A percentile compares a stretch with the other conserved stretches of the same genome.
Evolutionary conservation across 2,329 filamentous ascomycete species (phyloP).

Genomic region (Pyrenophora seminiperda): DNA sequence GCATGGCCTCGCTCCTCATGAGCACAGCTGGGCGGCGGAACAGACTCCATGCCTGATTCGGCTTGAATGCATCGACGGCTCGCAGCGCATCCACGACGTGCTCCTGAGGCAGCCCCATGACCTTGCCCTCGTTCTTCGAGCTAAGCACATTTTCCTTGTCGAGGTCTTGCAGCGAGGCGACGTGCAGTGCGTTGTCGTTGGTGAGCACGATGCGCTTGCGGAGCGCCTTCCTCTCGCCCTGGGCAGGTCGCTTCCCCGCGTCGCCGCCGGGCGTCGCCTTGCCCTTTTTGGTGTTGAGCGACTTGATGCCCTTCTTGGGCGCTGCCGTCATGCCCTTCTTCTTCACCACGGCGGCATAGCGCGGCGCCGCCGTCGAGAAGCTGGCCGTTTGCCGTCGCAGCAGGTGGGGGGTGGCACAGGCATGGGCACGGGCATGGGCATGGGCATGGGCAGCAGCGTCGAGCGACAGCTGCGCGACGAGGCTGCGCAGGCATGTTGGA

Average conservation of each 20-base stretch:
- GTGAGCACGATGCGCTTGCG: slow-evolving; percentile 89
- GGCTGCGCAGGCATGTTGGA: slow-evolving; percentile 39
- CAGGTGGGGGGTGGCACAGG: slow-evolving; percentile 32
- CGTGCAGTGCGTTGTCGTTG: slow-evolving; percentile 88
- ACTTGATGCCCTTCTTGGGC: slow-evolving; percentile 46
- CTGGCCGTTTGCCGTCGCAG: slow-evolving; percentile 33
- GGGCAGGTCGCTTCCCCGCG: slow-evolving; percentile 61
- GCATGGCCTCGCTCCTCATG: slow-evolving; percentile 76
- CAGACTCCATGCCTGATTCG: slow-evolving; percentile 82
- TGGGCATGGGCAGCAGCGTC: slow-evolving; percentile 30
- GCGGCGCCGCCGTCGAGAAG: slow-evolving; percentile 45
- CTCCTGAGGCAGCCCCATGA: slow-evolving; percentile 72
- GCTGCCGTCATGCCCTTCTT: slow-evolving; percentile 35
- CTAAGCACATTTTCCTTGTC: slow-evolving; percentile 57
- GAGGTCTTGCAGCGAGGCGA: slow-evolving; percentile 70
- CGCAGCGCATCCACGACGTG: slow-evolving; percentile 78
- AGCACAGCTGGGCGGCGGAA: slow-evolving; percentile 83
- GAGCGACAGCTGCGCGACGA: slow-evolving; percentile 41
- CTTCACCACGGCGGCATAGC: slow-evolving; percentile 33
- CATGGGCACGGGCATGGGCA: slow-evolving; percentile 25
- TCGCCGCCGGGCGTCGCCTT: slow-evolving; percentile 50
- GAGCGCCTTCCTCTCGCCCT: slow-evolving; percentile 84
- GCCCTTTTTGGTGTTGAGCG: slow-evolving; percentile 50
- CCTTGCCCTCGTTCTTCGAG: slow-evolving; percentile 61
- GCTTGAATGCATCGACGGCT: slow-evolving; percentile 87